Conservation (phyloP, 2,329 filamentous ascomycete genomes). For the Botryotinia narcissicola region DNA sequence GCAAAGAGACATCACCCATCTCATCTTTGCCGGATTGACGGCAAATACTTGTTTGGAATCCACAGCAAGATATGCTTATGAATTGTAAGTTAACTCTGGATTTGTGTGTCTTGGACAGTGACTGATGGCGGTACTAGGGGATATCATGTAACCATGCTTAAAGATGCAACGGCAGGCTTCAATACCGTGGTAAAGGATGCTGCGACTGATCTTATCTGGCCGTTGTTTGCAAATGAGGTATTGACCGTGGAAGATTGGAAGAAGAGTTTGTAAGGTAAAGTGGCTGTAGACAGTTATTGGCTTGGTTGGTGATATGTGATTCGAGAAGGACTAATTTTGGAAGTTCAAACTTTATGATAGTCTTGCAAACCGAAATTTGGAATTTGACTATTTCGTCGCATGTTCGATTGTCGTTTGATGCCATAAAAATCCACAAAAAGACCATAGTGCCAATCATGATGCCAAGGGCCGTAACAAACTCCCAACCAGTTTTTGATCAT, state of each 20-base stretch:
- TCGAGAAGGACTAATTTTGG: neutral
- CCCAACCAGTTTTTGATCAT: slow-evolving; percentile 29
- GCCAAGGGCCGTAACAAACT: slow-evolving; percentile 30
- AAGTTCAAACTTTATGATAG: neutral
- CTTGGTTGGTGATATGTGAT: neutral
- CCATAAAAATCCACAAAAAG: slow-evolving; percentile 13
- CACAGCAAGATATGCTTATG: slow-evolving; percentile 40
- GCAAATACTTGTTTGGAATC: slow-evolving; percentile 40
- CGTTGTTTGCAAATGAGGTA: slow-evolving; percentile 33
- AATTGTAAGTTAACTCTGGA: slow-evolving; percentile 27
- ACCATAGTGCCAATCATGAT: slow-evolving; percentile 22
- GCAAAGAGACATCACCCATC: slow-evolving; percentile 38
- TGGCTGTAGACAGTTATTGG: too few species aligned
- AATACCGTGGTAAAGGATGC: slow-evolving; percentile 29
- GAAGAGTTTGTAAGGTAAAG: slow-evolving; percentile 21
- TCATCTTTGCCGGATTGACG: slow-evolving; percentile 38
- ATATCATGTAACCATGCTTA: slow-evolving; percentile 33
- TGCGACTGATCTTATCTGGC: slow-evolving; percentile 35
- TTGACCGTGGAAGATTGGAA: slow-evolving; percentile 32
- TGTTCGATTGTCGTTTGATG: neutral
- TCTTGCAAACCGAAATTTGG: neutral
- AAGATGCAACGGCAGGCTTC: slow-evolving; percentile 35
- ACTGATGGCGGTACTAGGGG: slow-evolving; percentile 25
- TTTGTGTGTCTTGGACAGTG: neutral
- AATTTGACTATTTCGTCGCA: slow-evolving; percentile 15